These are phyloP conservation scores for Eucalyptus erythrocorys DNA, from an alignment of 345 rosid genomes.

Conservation along the genomic window DNA sequence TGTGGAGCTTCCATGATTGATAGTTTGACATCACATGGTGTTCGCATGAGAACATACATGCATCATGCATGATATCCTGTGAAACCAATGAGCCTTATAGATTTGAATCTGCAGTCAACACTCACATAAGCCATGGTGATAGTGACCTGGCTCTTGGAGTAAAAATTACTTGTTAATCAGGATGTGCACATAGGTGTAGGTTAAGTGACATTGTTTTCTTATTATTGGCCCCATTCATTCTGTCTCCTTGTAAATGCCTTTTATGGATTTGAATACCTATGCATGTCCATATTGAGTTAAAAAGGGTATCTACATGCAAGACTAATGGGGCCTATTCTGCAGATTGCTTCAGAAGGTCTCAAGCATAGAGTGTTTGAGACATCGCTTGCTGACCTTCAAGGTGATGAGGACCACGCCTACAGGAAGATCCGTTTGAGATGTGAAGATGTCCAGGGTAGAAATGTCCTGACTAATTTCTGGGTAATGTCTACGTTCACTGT, in stretches of 20 bases:
- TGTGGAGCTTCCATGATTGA: background rate
- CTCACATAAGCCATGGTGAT: background rate
- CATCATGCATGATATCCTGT: background rate
- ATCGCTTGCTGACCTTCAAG: conserved; percentile 84
- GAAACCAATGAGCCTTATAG: background rate
- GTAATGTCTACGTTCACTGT: conserved; percentile 13
- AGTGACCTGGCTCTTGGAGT: background rate
- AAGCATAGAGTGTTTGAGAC: conserved; percentile 88
- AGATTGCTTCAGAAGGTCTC: conserved; percentile 98
- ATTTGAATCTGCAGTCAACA: background rate
- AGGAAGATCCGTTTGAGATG: conserved; percentile 91
- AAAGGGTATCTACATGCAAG: background rate
- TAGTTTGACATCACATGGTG: background rate
- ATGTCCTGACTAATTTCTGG: conserved; percentile 93
- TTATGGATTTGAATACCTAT: background rate
- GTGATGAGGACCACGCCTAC: conserved; percentile 76
- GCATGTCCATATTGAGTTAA: background rate
- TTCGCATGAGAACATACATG: background rate
- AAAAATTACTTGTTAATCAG: background rate
- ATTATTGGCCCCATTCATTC: background rate
- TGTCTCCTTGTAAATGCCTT: background rate
- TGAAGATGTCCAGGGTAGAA: conserved; percentile 90
- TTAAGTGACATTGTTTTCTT: background rate
- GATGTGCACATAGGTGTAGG: background rate
- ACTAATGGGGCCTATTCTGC: background rate